Conservation (phyloP, 192 early-diverging fungal genomes). For the Rhizophlyctis rosea region DNA sequence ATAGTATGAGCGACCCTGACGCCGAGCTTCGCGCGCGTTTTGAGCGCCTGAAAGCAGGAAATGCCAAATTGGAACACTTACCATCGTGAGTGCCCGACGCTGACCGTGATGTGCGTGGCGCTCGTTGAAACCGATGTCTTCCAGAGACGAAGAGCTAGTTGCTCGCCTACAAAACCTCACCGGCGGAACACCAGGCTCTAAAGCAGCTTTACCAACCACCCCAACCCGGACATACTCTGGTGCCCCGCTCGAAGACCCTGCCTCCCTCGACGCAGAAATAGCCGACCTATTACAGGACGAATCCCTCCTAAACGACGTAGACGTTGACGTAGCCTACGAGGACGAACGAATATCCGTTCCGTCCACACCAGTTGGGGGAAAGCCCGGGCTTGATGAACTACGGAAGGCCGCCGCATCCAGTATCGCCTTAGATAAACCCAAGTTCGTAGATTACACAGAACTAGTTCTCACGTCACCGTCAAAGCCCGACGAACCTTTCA, state of each 20-base stretch:
- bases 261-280: slow-evolving; percentile 19
- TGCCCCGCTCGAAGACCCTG: not conserved
- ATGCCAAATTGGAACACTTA: not conserved
- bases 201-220: too few species aligned
- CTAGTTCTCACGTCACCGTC: slow-evolving; percentile 36
- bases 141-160: slow-evolving; percentile 28
- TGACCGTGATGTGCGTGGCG: not conserved
- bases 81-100: slow-evolving; percentile 11
- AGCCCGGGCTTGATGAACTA: not conserved
- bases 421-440: not conserved
- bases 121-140: not conserved
- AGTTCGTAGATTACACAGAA: slow-evolving; percentile 36
- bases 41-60: slow-evolving; percentile 18
- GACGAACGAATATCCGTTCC: slow-evolving; percentile 23
- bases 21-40: slow-evolving; percentile 23
- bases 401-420: too few species aligned
- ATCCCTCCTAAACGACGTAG: slow-evolving; percentile 19
- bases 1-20: slow-evolving; percentile 21
- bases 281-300: not conserved
- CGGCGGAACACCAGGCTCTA: slow-evolving; percentile 23
- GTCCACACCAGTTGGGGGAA: slow-evolving; percentile 6
- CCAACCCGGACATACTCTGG: not conserved
- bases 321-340: slow-evolving; percentile 21
- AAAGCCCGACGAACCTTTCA: not conserved
- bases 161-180: slow-evolving; percentile 24